Evolutionary conservation across 257 asterid genomes (phyloP), one percentile per base, ranked within the genome.

Genomic region (Paraleonurus japonicus): DNA sequence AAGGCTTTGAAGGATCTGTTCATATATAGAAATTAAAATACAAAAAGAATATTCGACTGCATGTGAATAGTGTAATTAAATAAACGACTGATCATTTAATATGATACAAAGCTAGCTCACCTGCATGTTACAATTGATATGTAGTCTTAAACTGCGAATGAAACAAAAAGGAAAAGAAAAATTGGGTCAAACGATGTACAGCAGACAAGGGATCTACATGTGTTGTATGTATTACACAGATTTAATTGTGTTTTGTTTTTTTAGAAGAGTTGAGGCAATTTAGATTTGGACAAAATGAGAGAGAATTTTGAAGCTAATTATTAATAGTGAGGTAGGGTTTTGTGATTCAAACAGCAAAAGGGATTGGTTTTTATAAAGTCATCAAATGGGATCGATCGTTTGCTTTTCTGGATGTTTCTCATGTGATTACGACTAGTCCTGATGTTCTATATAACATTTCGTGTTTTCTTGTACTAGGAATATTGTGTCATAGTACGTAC

Each of bases 1-100:
- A 28, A 88, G 83, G 85, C 95, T 84, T 8, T 74, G 81, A 70
- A 88, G 71, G 73, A 87, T 74, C 90, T 90, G 88, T n/a, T 6
- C 17, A 53, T 19, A 60, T 27, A 27, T 3, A 60, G 17, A 15
- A 60, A 15, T 3, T 20, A 4, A 60, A 5, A 59, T 65, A 76
- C 45, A 67, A 76, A 69, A 47, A 30, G 58, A 63, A 48, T 41
- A 61, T 70, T 69, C 20, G 57, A 24, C 3, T 65, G 63, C 62
- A 88, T 74, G 81, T 74, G 86, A 80, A 65, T 19, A 20, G 27
- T 51, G 15, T 4, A 51, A 51, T 51, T 51, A 51, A 51, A 51
- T 51, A 51, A 51, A 19, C 59, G 1, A 51, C 13, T 51, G 6
- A 19, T 51, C 7, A 9, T 51, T 65, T 69, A 45, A 53, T 72